Percentiles rank a stretch among this genome's conserved stretches.
Conservation (phyloP, 148 eudicot species). For the Camellia granthamiana region DNA sequence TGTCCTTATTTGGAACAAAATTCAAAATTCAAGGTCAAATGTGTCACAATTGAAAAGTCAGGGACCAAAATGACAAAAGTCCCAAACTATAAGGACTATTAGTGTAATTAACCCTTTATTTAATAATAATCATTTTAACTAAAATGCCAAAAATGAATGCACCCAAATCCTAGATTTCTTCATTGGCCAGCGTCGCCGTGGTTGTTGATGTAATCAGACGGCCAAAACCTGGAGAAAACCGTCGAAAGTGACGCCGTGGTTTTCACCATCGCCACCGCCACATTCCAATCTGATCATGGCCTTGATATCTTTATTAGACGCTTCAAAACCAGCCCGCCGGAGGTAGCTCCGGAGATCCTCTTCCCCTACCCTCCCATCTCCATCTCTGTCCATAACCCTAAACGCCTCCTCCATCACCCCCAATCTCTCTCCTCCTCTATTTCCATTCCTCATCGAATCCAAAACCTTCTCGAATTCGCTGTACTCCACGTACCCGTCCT, state of each 20-base stretch:
- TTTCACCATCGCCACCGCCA: slow-evolving; percentile 41
- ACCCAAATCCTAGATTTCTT: background rate
- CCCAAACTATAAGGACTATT: no score
- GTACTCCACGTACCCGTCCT: slow-evolving; percentile 62
- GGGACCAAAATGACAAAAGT: no score
- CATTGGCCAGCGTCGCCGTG: background rate
- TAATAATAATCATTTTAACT: background rate
- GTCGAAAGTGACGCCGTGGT: slow-evolving; percentile 54
- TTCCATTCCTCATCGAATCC: background rate
- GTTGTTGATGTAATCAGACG: slow-evolving; percentile 23
- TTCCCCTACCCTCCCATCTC: slow-evolving; percentile 69
- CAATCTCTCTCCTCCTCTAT: background rate
- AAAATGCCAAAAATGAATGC: background rate
- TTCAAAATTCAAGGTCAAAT: no score
- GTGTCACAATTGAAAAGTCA: no score
- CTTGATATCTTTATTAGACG: slow-evolving; percentile 63
- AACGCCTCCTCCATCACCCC: slow-evolving; percentile 70
- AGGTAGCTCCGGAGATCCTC: slow-evolving; percentile 59
- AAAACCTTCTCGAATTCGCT: slow-evolving; percentile 61
- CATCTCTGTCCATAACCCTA: slow-evolving; percentile 73
- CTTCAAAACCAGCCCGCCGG: slow-evolving; percentile 45
- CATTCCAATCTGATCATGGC: slow-evolving; percentile 60
- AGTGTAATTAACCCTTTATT: no score
- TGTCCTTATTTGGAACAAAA: no score
- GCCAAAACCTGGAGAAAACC: slow-evolving; percentile 56